Conservation (phyloP, 257 asterid genomes). For the Mentha longifolia region DNA sequence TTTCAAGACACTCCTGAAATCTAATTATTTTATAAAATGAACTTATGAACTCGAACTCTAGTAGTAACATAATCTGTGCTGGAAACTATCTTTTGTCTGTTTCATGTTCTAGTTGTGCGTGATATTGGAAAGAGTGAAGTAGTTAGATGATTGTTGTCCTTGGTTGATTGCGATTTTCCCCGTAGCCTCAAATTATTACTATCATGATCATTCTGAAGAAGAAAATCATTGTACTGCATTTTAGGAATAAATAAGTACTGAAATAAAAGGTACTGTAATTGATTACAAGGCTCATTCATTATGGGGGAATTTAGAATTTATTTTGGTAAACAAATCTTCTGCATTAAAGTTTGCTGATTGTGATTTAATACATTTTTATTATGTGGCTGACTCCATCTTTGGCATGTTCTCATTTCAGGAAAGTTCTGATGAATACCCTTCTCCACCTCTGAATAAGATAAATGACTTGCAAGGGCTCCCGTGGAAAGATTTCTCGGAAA, state of each 20-base stretch:
- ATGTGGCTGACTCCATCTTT: constrained; percentile 29
- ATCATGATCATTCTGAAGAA: neutral
- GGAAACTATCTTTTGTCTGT: neutral
- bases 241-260: constrained; percentile 5
- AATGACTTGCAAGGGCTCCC: constrained; percentile 60
- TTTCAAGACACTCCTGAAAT: constrained; percentile 7
- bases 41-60: neutral
- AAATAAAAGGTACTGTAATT: neutral
- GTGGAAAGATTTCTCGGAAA: constrained; percentile 64
- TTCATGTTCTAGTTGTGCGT: constrained; percentile 19
- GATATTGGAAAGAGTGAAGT: constrained; percentile 7
- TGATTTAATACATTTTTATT: constrained; percentile 30
- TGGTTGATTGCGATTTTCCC: constrained; percentile 15
- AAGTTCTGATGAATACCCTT: constrained; percentile 50
- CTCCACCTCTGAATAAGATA: constrained; percentile 56
- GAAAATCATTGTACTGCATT: neutral
- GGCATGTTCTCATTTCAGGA: constrained; percentile 58
- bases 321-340: constrained; percentile 38
- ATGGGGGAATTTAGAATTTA: constrained; percentile 14
- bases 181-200: constrained; percentile 12
- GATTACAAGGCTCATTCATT: constrained; percentile 19
- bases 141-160: neutral
- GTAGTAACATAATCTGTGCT: neutral
- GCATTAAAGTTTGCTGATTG: constrained; percentile 40
- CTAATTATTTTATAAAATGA: neutral